Base-by-base conservation (phyloP, 495 filamentous ascomycete genomes). In the Cercophora newfieldiana region DNA sequence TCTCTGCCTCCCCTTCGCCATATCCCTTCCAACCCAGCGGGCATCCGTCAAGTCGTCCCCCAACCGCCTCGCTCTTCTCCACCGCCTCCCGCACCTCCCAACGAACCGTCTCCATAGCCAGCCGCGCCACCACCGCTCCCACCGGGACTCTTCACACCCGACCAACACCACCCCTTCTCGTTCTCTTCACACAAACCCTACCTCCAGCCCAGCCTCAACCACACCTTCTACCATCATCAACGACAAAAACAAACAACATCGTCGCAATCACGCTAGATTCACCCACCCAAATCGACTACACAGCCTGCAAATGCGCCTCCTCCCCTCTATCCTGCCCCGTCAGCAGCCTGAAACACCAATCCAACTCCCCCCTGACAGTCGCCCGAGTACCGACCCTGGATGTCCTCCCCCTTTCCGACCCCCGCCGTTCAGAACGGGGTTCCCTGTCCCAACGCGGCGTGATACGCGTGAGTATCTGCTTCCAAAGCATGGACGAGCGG, bases 111-210 rank as follows among this genome's bases (percentile, higher is more conserved):
- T 48, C 61, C 16, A 24, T 64, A 28, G n/a, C 19, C 29, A 51
- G 29, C 14, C 25, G 26, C 61, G 24, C 31, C 19, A 64, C 29
- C 50, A 30, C 53, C 10, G 31, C 50, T 7, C 12, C 50, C 14
- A 57, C 51, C 1, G 61, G 50, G 19, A 57, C 50, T 3, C 54
- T 65, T 18, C 63, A 65, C 63, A 57, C 51, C 53, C 57, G 31
- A 24, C 63, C 63, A 6, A 58, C 63, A n/a, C 53, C 57, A n/a
- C 63, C 63, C 5, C 37, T 58, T 3, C 31, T 65, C n/a, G 53
- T 65, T 18, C 63, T 65, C 14, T 65, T 65, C 24, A 65, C 63
- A 3, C 49, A 19, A 18, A 4, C 6, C 18, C 37, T 14, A 44
- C 37, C 37, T 16, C 37, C 37, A 44, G 18, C 3, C n/a, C 12